Conservation (phyloP, 2,329 filamentous ascomycete species). For the Allantophomopsis cytisporea region DNA sequence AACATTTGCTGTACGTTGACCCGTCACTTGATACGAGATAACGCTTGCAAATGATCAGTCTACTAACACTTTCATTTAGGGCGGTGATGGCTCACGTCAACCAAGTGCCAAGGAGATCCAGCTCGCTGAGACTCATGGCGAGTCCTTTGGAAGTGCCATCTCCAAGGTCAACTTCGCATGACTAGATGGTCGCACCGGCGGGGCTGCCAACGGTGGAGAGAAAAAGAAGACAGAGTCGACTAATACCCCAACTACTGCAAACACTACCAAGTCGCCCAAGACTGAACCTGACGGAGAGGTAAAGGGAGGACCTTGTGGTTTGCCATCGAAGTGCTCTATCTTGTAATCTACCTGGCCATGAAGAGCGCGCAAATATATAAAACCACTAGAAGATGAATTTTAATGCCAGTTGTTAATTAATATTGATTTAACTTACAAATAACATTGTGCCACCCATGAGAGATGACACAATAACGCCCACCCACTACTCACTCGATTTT, state of each 20-base stretch:
- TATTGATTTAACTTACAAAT: no score
- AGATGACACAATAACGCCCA: no score
- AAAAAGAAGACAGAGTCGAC: conserved; percentile 14
- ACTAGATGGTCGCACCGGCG: conserved; percentile 53
- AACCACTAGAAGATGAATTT: no score
- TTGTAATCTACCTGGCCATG: conserved; percentile 24
- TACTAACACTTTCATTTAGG: conserved; percentile 19
- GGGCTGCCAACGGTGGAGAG: conserved; percentile 6
- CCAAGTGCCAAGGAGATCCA: conserved; percentile 63
- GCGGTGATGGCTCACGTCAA: conserved; percentile 68
- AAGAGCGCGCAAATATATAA: no score
- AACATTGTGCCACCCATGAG: no score
- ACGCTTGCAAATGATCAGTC: neutral
- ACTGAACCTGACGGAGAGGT: conserved; percentile 27
- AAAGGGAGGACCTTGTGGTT: conserved; percentile 60
- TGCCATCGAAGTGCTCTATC: conserved; percentile 63
- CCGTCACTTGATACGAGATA: neutral
- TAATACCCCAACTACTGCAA: conserved; percentile 9
- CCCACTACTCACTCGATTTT: no score
- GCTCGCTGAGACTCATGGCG: conserved; percentile 72
- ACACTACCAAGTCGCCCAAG: neutral
- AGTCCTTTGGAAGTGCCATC: conserved; percentile 68
- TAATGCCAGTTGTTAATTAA: no score
- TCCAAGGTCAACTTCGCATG: conserved; percentile 59
- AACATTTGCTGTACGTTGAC: conserved; percentile 56